A percentile compares a stretch with the other conserved stretches of the same genome.
phyloP scores from a whole-genome alignment of 2,329 filamentous ascomycete genomes.

The Leptosphaerulina australis region DNA sequence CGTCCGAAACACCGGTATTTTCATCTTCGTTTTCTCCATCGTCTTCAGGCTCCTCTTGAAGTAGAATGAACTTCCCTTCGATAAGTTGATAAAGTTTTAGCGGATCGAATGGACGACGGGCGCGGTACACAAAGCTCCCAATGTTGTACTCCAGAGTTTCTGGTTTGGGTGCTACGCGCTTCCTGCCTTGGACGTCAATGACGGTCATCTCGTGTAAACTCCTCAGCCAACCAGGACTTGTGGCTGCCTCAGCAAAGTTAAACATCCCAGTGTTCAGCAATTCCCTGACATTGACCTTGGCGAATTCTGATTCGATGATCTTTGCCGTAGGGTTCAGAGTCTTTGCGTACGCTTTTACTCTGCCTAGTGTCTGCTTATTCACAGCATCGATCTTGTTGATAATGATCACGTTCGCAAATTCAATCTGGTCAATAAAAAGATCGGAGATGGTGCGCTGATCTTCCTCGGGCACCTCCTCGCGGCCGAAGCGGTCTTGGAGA shows the following conservation, averaged over 20 bases:
- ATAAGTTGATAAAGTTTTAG: slow-evolving; percentile 50
- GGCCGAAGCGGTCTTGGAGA: slow-evolving; percentile 65
- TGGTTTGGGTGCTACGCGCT: slow-evolving; percentile 67
- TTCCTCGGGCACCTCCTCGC: slow-evolving; percentile 63
- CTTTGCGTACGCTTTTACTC: slow-evolving; percentile 61
- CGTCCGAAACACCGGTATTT: slow-evolving; percentile 22
- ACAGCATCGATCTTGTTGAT: slow-evolving; percentile 74
- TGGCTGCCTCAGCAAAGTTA: slow-evolving; percentile 66
- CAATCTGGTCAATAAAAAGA: slow-evolving; percentile 77
- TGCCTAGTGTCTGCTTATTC: slow-evolving; percentile 51
- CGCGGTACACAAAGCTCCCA: slow-evolving; percentile 71
- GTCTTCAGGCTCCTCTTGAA: slow-evolving; percentile 48
- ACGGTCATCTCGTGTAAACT: slow-evolving; percentile 72
- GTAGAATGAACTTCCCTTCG: slow-evolving; percentile 53
- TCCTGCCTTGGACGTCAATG: slow-evolving; percentile 61
- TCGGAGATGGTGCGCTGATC: slow-evolving; percentile 77
- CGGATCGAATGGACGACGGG: slow-evolving; percentile 55
- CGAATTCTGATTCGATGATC: slow-evolving; percentile 65
- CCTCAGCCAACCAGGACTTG: slow-evolving; percentile 72
- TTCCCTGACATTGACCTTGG: slow-evolving; percentile 65
- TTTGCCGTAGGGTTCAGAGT: slow-evolving; percentile 71
- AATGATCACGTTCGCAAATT: slow-evolving; percentile 76
- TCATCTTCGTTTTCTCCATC: slow-evolving; percentile 41
- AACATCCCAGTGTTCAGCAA: slow-evolving; percentile 71
- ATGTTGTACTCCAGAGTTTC: slow-evolving; percentile 77